Conservation (phyloP, 306 rosid species). For the Mucuna pruriens region DNA sequence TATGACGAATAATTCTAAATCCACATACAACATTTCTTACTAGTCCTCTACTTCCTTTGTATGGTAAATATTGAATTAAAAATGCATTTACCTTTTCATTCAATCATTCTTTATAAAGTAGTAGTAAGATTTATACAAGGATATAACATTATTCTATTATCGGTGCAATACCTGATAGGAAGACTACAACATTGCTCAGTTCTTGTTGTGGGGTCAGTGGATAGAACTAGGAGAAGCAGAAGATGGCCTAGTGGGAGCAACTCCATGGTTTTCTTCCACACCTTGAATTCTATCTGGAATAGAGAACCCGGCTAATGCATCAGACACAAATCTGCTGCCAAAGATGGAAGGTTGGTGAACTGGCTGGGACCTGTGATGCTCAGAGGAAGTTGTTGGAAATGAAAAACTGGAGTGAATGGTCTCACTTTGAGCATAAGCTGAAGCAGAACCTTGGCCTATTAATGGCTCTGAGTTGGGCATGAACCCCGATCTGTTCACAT, state of each 20-base stretch:
- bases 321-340: slow-evolving; percentile 55
- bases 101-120: not conserved
- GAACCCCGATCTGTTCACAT: slow-evolving; percentile 43
- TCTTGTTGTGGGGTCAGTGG: slow-evolving; percentile 42
- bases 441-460: slow-evolving; percentile 52
- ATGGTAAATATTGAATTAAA: not conserved
- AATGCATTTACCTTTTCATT: not conserved
- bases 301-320: slow-evolving; percentile 55
- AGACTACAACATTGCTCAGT: not conserved
- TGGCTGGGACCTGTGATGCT: slow-evolving; percentile 48
- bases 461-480: slow-evolving; percentile 47
- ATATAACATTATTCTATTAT: not conserved
- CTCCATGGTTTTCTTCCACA: slow-evolving; percentile 50
- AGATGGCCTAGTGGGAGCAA: slow-evolving; percentile 52
- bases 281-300: slow-evolving; percentile 54
- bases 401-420: slow-evolving; percentile 77
- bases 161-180: slow-evolving; percentile 10
- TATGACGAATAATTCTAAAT: not conserved
- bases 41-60: not conserved
- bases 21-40: not conserved
- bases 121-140: not conserved
- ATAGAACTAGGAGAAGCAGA: slow-evolving; percentile 62
- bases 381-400: slow-evolving; percentile 46
- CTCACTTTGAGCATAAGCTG: slow-evolving; percentile 59
- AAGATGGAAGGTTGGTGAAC: slow-evolving; percentile 54